Base-by-base conservation (phyloP, 2,329 filamentous ascomycete species). In the Dactylellina cionopaga region DNA sequence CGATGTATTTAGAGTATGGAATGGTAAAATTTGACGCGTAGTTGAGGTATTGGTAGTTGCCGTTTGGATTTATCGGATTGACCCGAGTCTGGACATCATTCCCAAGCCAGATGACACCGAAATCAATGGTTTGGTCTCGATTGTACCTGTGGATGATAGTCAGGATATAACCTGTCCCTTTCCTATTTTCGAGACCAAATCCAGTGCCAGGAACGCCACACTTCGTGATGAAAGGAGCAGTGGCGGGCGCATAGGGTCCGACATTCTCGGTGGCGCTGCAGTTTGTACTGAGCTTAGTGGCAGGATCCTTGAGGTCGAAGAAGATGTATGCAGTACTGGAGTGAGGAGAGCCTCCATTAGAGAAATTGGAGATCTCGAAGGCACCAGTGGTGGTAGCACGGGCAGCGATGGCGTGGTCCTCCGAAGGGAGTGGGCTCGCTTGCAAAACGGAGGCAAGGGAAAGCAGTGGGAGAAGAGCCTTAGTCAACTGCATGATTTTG, bases 1-100 rank as follows among this genome's bases (percentile, higher is more conserved):
- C 13, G 11, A 39, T 58, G 22, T 66, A 58, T 2, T 25, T 22
- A 49, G 43, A 51, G 43, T 58, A 66, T 3, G 62, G 51, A 44
- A 66, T 29, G 1, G 31, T 44, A 43, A 66, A 66, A 22, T 19
- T 51, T 3, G 41, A 25, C 13, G 51, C 10, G 31, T 66, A 51
- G 43, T 66, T 66, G 51, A 66, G 22, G 15, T 51, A 66, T 19
- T 66, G 51, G 7, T 58, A 51, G 25, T 66, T 66, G 31, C 62
- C 62, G 46, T 66, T 66, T 3, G 62, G 62, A 15, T 66, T 66
- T 4, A 19, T 5, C n/a, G 51, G 62, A 7, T 66, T 56, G 15
- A 66, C 62, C 24, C 62, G 37, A 6, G 62, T 66, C 27, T 51
- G 62, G 27, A 66, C 62, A 31, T 66, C 62, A 0, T 41, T 58